Evolutionary conservation across 2,329 filamentous ascomycete species (phyloP).

Genomic region (Fusarium pilosicola): DNA sequence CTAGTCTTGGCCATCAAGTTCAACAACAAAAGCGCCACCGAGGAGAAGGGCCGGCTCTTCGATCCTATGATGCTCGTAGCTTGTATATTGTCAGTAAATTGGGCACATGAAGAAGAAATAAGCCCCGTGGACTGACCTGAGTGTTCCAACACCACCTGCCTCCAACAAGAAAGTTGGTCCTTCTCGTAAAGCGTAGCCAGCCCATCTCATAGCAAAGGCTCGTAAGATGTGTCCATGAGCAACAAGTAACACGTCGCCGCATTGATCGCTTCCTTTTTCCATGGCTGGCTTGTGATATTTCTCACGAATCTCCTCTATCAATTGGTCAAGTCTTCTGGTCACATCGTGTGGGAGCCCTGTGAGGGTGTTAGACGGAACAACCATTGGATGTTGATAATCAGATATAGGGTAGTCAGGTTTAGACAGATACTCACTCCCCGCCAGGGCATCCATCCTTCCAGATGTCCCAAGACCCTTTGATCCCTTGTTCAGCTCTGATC

Average conservation of each 20-base stretch:
- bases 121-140: slow-evolving; percentile 66
- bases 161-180: slow-evolving; percentile 87
- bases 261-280: slow-evolving; percentile 56
- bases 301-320: slow-evolving; percentile 79
- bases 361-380: slow-evolving; percentile 14
- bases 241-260: slow-evolving; percentile 67
- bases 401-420: slow-evolving; percentile 4
- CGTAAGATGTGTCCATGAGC: slow-evolving; percentile 91
- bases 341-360: slow-evolving; percentile 77
- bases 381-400: neutral
- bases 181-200: slow-evolving; percentile 75
- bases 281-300: slow-evolving; percentile 73
- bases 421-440: slow-evolving; percentile 73
- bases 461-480: slow-evolving; percentile 77
- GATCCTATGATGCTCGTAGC: slow-evolving; percentile 83
- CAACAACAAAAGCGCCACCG: slow-evolving; percentile 74
- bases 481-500: slow-evolving; percentile 65
- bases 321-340: slow-evolving; percentile 74
- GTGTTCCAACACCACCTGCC: slow-evolving; percentile 82
- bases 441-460: slow-evolving; percentile 89
- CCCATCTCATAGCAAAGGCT: slow-evolving; percentile 89
- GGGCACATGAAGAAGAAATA: neutral
- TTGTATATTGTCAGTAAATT: slow-evolving; percentile 45
- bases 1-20: slow-evolving; percentile 42
- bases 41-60: slow-evolving; percentile 83